Percentiles rank a stretch among this genome's conserved stretches.
Evolutionary conservation across 345 rosid genomes (phyloP).

Genomic region (Citrus hindsii): DNA sequence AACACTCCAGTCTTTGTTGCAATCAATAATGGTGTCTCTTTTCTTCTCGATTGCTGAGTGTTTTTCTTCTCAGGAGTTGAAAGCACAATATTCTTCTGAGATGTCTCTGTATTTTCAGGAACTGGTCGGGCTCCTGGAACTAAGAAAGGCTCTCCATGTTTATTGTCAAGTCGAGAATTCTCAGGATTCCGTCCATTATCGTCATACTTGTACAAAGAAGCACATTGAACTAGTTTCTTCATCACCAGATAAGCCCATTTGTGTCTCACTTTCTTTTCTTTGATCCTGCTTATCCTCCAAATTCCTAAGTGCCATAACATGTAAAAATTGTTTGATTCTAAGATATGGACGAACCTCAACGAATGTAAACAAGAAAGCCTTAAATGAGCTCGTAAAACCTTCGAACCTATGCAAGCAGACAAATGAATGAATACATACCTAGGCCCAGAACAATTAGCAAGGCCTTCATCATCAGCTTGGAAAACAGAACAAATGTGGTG

Average conservation of each 20-base stretch:
- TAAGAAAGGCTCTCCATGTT: neutral
- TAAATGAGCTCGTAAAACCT: too few species aligned
- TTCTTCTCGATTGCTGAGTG: neutral
- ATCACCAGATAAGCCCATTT: slow-evolving; percentile 8
- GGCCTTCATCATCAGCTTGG: neutral
- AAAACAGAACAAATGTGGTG: neutral
- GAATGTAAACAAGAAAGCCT: too few species aligned
- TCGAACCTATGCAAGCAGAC: too few species aligned
- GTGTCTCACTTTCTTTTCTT: slow-evolving; percentile 9
- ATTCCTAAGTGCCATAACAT: neutral
- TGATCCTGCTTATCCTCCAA: neutral
- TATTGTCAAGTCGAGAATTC: neutral
- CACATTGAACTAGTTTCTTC: neutral
- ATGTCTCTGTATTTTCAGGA: neutral
- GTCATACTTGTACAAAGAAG: slow-evolving; percentile 5
- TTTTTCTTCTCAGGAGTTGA: neutral
- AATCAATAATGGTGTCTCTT: slow-evolving; percentile 9
- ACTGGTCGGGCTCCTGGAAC: neutral
- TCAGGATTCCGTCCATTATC: neutral
- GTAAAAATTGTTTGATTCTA: neutral
- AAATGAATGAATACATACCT: neutral
- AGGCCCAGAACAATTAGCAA: neutral
- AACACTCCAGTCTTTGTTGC: slow-evolving; percentile 18
- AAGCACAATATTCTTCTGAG: neutral
- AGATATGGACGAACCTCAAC: too few species aligned